Conservation (phyloP, 352 stramenopile species). For the Hyaloperonospora arabidopsidis region DNA sequence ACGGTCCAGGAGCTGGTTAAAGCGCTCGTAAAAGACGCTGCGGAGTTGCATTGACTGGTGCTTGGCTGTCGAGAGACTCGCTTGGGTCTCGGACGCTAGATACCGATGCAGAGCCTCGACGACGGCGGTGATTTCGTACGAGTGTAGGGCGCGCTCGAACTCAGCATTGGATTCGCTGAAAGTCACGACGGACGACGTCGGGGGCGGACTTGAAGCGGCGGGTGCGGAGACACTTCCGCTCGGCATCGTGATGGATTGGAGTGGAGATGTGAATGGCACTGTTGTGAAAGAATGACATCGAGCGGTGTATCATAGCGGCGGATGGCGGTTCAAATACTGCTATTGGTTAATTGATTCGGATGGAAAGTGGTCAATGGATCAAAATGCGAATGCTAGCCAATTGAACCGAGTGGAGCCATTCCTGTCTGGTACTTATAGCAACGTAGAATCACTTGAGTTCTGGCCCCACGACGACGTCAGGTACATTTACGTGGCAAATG, state of each 20-base stretch:
- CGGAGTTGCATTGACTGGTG: conserved; percentile 70
- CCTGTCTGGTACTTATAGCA: no score
- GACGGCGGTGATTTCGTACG: conserved; percentile 56
- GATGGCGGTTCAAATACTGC: no score
- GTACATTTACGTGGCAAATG: no score
- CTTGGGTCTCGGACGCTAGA: conserved; percentile 60
- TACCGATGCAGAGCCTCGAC: conserved; percentile 60
- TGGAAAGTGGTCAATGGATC: no score
- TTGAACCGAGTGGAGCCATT: no score
- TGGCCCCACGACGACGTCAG: no score
- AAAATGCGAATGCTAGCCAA: no score
- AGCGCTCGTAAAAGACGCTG: conserved; percentile 79
- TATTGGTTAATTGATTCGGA: no score
- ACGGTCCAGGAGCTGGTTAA: conserved; percentile 79
- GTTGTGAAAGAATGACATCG: conserved; percentile 2
- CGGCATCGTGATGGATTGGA: conserved; percentile 1
- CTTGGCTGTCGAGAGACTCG: conserved; percentile 51
- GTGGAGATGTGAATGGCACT: not conserved
- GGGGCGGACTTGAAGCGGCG: not conserved
- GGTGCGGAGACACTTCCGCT: conserved; percentile 6
- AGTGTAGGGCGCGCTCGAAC: conserved; percentile 52
- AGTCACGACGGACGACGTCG: conserved; percentile 19
- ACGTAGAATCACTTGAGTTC: no score
- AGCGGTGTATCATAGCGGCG: no score
- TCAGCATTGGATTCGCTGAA: conserved; percentile 66